Conservation (phyloP, 176 grass and related monocot species). For the Carex parvula region DNA sequence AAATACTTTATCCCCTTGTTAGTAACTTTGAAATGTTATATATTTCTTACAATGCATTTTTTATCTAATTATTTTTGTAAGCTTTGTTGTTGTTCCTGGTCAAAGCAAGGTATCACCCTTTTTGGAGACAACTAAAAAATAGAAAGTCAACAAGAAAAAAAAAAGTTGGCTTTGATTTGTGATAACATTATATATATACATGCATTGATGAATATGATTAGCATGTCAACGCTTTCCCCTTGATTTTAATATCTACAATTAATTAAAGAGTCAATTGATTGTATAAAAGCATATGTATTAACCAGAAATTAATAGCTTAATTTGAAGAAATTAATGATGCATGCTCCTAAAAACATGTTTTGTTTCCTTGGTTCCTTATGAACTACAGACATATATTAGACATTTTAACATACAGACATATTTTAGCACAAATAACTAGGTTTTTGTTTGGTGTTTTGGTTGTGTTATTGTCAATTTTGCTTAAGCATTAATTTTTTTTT, state of each 20-base stretch:
- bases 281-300: neutral
- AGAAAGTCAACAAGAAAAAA: slow-evolving; percentile 10
- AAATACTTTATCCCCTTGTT: neutral
- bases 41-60: neutral
- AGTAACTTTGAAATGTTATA: neutral
- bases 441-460: neutral
- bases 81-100: neutral
- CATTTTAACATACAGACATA: neutral
- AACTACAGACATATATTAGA: neutral
- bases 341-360: neutral
- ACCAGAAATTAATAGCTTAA: neutral
- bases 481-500: too few relatives aligned
- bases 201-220: neutral
- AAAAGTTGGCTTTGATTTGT: neutral
- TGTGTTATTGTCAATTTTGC: too few relatives aligned
- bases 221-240: neutral
- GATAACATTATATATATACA: neutral
- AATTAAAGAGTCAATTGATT: neutral
- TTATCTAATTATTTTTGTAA: neutral
- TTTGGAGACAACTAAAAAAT: neutral
- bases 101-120: neutral
- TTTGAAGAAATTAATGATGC: neutral
- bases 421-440: neutral
- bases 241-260: neutral
- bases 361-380: neutral